Percentiles rank a stretch among this genome's conserved stretches.
These are phyloP conservation scores for Gaeumannomyces sp. DNA, from an alignment of 2,329 filamentous ascomycete species.

Conservation along the genomic window DNA sequence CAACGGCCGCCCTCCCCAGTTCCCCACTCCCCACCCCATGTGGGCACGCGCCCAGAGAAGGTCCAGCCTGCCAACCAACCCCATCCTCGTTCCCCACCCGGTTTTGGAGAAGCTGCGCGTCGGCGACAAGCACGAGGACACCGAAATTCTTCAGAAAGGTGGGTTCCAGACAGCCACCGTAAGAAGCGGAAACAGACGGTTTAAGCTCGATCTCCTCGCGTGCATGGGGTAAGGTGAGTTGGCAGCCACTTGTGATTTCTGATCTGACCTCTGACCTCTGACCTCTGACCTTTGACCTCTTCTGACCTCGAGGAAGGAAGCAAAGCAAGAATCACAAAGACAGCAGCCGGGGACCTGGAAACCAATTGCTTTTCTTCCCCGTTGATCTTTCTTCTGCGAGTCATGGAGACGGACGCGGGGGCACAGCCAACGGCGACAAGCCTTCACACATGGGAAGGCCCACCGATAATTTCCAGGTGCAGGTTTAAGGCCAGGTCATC, in stretches of 20 bases:
- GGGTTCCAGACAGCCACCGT: background rate
- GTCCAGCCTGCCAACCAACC: background rate
- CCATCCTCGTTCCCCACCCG: background rate
- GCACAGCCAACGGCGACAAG: background rate
- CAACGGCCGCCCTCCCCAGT: background rate
- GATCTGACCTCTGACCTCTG: background rate
- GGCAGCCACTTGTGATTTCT: background rate
- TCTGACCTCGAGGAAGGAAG: background rate
- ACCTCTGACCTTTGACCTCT: too few relatives aligned
- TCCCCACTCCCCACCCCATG: background rate
- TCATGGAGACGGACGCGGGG: background rate
- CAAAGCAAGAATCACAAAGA: background rate
- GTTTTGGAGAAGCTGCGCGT: background rate
- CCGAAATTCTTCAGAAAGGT: background rate
- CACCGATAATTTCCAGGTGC: background rate
- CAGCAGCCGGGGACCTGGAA: background rate
- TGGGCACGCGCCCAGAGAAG: background rate
- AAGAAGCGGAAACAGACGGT: background rate
- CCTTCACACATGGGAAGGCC: background rate
- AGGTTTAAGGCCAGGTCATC: background rate
- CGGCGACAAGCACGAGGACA: slow-evolving; percentile 1
- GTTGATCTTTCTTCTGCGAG: background rate
- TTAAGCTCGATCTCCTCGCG: background rate
- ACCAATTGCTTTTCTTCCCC: background rate
- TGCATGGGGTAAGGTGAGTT: too few relatives aligned